Evolutionary conservation across 2,329 filamentous ascomycete species (phyloP).

Genomic region (Clarireedia hainanense): DNA sequence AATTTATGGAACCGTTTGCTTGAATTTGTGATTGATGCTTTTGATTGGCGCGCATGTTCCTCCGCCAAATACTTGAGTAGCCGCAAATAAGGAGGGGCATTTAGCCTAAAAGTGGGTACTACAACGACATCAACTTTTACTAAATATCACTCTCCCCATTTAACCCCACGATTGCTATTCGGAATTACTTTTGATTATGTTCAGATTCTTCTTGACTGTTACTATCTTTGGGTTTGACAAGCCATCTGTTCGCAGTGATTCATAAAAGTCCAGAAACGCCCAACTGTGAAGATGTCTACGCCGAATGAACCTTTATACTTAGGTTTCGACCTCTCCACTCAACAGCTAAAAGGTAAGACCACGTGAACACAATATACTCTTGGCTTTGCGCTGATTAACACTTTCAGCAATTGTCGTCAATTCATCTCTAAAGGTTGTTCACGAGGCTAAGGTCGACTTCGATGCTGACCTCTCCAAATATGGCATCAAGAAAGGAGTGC

Average conservation of each 20-base stretch:
- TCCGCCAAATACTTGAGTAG: not conserved
- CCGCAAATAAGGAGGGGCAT: not conserved
- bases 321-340: slow-evolving; percentile 93
- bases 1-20: not conserved
- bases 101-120: slow-evolving; percentile 12
- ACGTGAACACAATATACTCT: slow-evolving; percentile 8
- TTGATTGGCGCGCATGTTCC: slow-evolving; percentile 19
- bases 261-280: not conserved
- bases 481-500: slow-evolving; percentile 79
- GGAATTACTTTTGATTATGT: not conserved
- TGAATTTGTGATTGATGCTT: not conserved
- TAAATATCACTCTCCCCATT: slow-evolving; percentile 3
- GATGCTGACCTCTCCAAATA: slow-evolving; percentile 76
- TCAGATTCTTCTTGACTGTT: not conserved
- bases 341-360: slow-evolving; percentile 77
- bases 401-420: slow-evolving; percentile 69
- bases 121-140: slow-evolving; percentile 4
- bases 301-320: slow-evolving; percentile 61
- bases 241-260: not conserved
- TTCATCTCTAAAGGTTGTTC: slow-evolving; percentile 70
- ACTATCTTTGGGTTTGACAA: not conserved
- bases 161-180: slow-evolving; percentile 5
- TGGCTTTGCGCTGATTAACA: slow-evolving; percentile 13
- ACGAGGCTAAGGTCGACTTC: slow-evolving; percentile 90
- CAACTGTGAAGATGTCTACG: slow-evolving; percentile 29